A percentile compares a stretch with the other conserved stretches of the same genome.
Evolutionary conservation across 768 basidiomycete genomes (phyloP).

Genomic region (Xerocomellus chrysenteron): DNA sequence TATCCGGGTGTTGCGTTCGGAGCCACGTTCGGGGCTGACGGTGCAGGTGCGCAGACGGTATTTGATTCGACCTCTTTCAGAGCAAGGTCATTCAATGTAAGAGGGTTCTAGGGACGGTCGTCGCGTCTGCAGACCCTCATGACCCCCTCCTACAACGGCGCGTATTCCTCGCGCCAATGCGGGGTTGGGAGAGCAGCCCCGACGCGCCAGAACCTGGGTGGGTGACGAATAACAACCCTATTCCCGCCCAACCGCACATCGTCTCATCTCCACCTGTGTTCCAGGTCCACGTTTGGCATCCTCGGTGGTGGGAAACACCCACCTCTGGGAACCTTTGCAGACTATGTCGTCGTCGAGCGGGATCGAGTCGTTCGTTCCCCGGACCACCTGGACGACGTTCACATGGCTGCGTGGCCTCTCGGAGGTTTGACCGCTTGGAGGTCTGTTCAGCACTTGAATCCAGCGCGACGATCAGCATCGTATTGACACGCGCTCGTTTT

Average conservation of each 20-base stretch:
- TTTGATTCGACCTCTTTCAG: neutral
- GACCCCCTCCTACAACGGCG: constrained; percentile 61
- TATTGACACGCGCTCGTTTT: neutral
- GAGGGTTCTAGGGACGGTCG: constrained; percentile 52
- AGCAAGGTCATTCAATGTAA: neutral
- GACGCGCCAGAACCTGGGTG: constrained; percentile 66
- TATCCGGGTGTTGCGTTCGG: constrained; percentile 66
- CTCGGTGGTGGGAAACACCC: constrained; percentile 58
- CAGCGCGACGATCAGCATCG: neutral
- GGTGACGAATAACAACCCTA: constrained; percentile 12
- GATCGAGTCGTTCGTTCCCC: constrained; percentile 67
- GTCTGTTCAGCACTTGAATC: constrained; percentile 36
- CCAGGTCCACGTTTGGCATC: constrained; percentile 53
- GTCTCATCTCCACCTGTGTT: neutral
- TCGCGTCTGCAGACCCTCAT: constrained; percentile 50
- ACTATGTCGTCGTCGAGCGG: constrained; percentile 73
- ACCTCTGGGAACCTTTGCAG: constrained; percentile 68
- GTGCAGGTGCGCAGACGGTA: constrained; percentile 52
- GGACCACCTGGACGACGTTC: constrained; percentile 61
- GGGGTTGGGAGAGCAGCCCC: constrained; percentile 71
- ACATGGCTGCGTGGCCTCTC: constrained; percentile 76
- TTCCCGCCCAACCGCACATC: neutral
- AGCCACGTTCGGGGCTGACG: constrained; percentile 67
- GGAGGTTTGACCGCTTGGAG: constrained; percentile 84
- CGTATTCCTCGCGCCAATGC: constrained; percentile 74